Evolutionary conservation across 2,329 filamentous ascomycete genomes (phyloP), one percentile per base, ranked within the genome.

Genomic region (Aureobasidium pullulans): DNA sequence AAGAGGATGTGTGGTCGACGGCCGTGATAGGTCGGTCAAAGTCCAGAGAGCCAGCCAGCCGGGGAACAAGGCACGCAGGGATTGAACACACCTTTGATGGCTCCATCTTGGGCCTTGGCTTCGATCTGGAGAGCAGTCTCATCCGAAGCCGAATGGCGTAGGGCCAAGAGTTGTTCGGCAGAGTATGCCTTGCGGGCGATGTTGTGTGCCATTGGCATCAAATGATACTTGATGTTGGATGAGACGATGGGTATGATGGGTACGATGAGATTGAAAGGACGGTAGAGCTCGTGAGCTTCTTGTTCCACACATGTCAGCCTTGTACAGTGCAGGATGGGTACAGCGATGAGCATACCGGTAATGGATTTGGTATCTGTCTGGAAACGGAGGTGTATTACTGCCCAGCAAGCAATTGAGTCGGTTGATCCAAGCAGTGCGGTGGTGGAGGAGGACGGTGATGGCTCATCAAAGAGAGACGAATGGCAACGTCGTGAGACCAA

Each of bases 101-200:
- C 70, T 60, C 71, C 71, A 56, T 71, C 70, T 15, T 66, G 64
- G 31, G 69, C 70, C 54, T 69, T 68, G 62, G 71, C 66, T 59
- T 72, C 70, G 43, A 73, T 72, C 11, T 69, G 63, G 62, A 72
- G 66, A 8, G 64, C 63, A 23, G 72, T 65, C 50, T 69, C 70
- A 15, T 71, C 67, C 10, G 70, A 72, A 16, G 64, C 66, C 8
- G 69, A 67, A 34, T 63, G 64, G 48, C 71, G 68, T 23, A 73
- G 63, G 10, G 68, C 69, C 54, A 71, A 69, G 15, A 72, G 64
- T 62, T 72, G 62, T 64, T 73, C 70, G 36, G 70, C 69, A 28
- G 71, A 72, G 64, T 73, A 73, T 43, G 71, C 69, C 56, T 69
- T 68, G 53, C 71, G 70, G 43, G 70, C 56, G 59, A 62, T 57